Base-by-base conservation (phyloP, 2,329 filamentous ascomycete species). In the Botryosphaeria dothidea region DNA sequence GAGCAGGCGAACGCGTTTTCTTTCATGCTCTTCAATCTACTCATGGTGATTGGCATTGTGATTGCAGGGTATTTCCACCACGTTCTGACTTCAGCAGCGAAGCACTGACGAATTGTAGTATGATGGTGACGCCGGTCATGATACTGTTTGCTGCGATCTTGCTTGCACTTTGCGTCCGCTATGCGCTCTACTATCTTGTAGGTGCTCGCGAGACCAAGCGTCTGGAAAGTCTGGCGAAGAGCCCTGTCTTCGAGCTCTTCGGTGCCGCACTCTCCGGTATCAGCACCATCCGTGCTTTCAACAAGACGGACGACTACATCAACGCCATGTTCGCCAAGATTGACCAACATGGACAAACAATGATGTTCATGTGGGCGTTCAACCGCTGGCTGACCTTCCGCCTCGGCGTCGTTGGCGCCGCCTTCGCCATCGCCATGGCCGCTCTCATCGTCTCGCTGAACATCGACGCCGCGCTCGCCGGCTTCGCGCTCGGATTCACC, bases 241-340 rank as follows among this genome's bases (percentile, higher is more conserved):
- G 88, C 0, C 92, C 92, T 0, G 87, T 94, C 0, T 93, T 92
- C 70, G 91, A 94, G 74, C 88, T 92, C 67, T 93, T 94, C 70
- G 89, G 88, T 11, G 88, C 90, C 1, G 86, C 90, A 0, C 83
- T 94, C 9, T 84, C 86, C 0, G 92, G 92, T 4, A 86, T 95
- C 19, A 82, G 86, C 1, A 93, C 91, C 0, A 92, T 95, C 61
- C 86, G 92, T 13, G 89, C 90, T 0, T 94, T 91, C 69, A 87
- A 87, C 68, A 92, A 92, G 79, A 80, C 82, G 0, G 81, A 86
- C 21, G 82, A 83, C 0, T 94, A 92, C 91, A 69, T 67, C 21
- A 58, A 58, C 21, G 56, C 52, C 21, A 93, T 94, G 88, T 89
- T 89, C 73, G 74, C 75, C 54, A 85, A 85, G 69, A 85, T 94